Base-by-base conservation (phyloP, 228 moss, liverwort and hornwort species). In the Sphagnum magellanicum region DNA sequence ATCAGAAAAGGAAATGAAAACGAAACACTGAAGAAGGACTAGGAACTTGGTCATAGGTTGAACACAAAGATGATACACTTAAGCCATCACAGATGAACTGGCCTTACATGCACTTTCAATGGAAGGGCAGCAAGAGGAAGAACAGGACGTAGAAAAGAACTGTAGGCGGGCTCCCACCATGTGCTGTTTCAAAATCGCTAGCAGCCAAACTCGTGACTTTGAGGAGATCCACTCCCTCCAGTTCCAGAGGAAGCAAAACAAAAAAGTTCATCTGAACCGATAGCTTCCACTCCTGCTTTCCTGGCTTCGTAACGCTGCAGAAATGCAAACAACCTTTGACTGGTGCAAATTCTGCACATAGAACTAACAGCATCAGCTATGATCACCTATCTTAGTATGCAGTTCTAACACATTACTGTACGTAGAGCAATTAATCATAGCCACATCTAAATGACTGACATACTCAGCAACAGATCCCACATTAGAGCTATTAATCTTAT, bases 161-260 rank as follows among this genome's bases (percentile, higher is more conserved):
- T 85, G 79, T 70, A 98, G 84, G 64, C 83, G 82, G 67, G 91
- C 84, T 14, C 98, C 94, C 67, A 98, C 86, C 59, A 82, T 78
- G 66, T 92, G 92, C 87, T 98, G 98, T 79, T 92, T 98, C 76
- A 98, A 59, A 61, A 90, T 92, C 50, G 98, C 93, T 51, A 93
- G 90, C 75, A 98, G 85, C 94, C 98, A 93, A 7, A 89, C 86
- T 55, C 92, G 83, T 61, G 98, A 90, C 47, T 32, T 81, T 75
- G 16, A 79, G 77, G 71, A 94, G 83, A 71, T 88, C 94, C 10
- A 78, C 15, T 57, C 79, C 90, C 71, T 98, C 94, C 98, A 94
- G 91, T 5, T 92, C 87, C 69, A 98, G 81, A 69, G 94, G 92
- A 69, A 98, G 86, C 62, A 92, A 63, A 16, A 69, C 70, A 32